Evolutionary conservation across 257 asterid genomes (phyloP).

Genomic region (Cynanchum wilfordii): DNA sequence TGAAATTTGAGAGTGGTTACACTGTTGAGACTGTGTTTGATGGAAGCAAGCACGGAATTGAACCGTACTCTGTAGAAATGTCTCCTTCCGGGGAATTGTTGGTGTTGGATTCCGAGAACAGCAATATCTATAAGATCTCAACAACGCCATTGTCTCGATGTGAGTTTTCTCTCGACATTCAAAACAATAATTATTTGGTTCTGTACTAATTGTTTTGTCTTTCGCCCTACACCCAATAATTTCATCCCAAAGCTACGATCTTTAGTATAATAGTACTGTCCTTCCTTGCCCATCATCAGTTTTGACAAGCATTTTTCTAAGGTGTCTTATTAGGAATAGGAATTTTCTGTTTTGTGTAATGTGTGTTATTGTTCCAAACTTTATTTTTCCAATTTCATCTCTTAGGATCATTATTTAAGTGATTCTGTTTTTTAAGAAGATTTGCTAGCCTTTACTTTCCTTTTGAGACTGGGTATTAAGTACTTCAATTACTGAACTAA

Average conservation of each 20-base stretch:
- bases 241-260: background rate
- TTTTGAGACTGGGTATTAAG: constrained; percentile 14
- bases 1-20: constrained; percentile 92
- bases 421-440: constrained; percentile 33
- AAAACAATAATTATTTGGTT: background rate
- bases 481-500: constrained; percentile 11
- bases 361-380: background rate
- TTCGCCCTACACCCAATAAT: background rate
- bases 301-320: background rate
- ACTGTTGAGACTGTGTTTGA: constrained; percentile 92
- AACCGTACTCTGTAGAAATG: constrained; percentile 64
- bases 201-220: background rate
- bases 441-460: constrained; percentile 37
- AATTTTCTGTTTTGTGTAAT: background rate
- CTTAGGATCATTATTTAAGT: constrained; percentile 19
- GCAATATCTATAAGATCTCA: constrained; percentile 85
- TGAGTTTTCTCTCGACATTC: constrained; percentile 31
- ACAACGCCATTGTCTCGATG: constrained; percentile 67
- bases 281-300: background rate
- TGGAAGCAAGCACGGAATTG: constrained; percentile 91
- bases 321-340: background rate
- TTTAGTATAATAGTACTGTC: background rate
- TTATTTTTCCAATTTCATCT: constrained; percentile 19
- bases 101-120: constrained; percentile 68
- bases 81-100: constrained; percentile 70